Conservation (phyloP, 2,329 filamentous ascomycete species). For the Aspergillus flavus region DNA sequence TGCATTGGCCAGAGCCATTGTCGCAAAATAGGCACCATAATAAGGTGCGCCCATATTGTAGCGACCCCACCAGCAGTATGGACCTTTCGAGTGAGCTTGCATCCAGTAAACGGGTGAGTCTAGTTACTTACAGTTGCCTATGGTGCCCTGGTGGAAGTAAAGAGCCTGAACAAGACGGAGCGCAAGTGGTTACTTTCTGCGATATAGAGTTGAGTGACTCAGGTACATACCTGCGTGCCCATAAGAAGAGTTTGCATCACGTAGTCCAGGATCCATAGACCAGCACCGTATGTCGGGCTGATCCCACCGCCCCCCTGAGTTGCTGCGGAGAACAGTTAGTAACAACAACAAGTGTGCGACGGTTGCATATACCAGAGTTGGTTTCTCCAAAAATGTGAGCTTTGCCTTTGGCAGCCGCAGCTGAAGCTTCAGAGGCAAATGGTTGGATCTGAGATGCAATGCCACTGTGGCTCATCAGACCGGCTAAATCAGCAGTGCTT, state of each 20-base stretch:
- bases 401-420: conserved; percentile 44
- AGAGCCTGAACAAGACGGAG: conserved; percentile 19
- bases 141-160: conserved; percentile 56
- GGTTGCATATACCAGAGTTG: conserved; percentile 46
- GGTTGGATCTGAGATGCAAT: conserved; percentile 44
- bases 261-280: conserved; percentile 56
- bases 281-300: conserved; percentile 53
- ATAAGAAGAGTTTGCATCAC: conserved; percentile 35
- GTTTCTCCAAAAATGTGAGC: conserved; percentile 55
- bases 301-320: conserved; percentile 44
- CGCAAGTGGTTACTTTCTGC: background rate
- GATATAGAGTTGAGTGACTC: too few species aligned
- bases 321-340: conserved; percentile 21
- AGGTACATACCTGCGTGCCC: conserved; percentile 28
- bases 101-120: background rate
- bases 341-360: background rate
- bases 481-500: conserved; percentile 41
- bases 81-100: conserved; percentile 25
- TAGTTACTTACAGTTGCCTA: conserved; percentile 50
- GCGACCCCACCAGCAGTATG: conserved; percentile 53
- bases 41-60: conserved; percentile 56
- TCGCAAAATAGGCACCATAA: conserved; percentile 55
- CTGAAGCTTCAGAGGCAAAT: conserved; percentile 47
- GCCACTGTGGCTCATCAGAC: conserved; percentile 50
- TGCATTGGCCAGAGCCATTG: conserved; percentile 49